These are phyloP conservation scores for Encephalitozoon romaleae DNA, from an alignment of 371 early-diverging fungal genomes.

Conservation along the genomic window DNA sequence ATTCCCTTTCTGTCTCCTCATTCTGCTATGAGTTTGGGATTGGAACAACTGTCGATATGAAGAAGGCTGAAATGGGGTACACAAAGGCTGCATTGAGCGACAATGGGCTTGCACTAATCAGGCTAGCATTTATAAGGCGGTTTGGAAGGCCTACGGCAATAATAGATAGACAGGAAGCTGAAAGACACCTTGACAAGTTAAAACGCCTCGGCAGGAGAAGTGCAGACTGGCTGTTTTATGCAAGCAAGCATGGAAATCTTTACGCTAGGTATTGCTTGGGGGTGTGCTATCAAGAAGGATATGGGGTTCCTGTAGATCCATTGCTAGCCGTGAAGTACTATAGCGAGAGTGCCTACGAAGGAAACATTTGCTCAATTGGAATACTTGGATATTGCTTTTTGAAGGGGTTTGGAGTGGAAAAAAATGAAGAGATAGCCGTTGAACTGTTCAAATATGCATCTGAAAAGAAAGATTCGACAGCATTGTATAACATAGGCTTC, in stretches of 20 bases:
- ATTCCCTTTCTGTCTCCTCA: conserved; percentile 58
- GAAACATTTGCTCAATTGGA: conserved; percentile 70
- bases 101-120: conserved; percentile 62
- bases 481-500: conserved; percentile 88
- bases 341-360: conserved; percentile 67
- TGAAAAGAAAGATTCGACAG: conserved; percentile 74
- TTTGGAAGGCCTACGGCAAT: conserved; percentile 68
- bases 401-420: conserved; percentile 70
- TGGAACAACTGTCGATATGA: conserved; percentile 64
- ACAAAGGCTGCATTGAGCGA: conserved; percentile 63
- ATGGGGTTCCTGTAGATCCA: conserved; percentile 66
- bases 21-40: conserved; percentile 70
- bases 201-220: neutral
- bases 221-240: conserved; percentile 63
- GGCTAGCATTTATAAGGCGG: conserved; percentile 67
- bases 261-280: conserved; percentile 65
- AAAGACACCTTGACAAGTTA: conserved; percentile 63
- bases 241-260: conserved; percentile 62
- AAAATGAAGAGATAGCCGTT: conserved; percentile 69
- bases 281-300: conserved; percentile 67
- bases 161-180: conserved; percentile 67
- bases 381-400: conserved; percentile 78
- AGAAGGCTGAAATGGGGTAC: conserved; percentile 65
- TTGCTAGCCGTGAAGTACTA: conserved; percentile 66
- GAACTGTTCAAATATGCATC: conserved; percentile 84